Conservation (phyloP, 2,329 filamentous ascomycete genomes). For the Penicillium rolfsii region DNA sequence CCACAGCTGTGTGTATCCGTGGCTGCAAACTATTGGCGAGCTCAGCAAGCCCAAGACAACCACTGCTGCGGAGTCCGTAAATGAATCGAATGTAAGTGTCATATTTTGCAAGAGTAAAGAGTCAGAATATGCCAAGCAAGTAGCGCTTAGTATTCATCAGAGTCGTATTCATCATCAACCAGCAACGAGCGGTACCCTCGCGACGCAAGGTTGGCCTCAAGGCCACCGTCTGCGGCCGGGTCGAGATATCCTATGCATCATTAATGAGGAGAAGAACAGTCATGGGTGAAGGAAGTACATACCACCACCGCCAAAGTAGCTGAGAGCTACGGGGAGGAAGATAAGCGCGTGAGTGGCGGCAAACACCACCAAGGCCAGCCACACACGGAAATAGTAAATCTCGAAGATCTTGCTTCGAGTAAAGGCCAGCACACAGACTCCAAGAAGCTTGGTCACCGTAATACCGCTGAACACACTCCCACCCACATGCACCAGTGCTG, state of each 20-base stretch:
- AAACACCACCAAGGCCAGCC: conserved; percentile 88
- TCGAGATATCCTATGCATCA: conserved; percentile 72
- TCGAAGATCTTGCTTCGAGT: conserved; percentile 98
- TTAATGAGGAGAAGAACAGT: conserved; percentile 20
- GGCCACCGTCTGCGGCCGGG: conserved; percentile 80
- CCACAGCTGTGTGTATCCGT: neutral
- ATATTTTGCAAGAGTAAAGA: neutral
- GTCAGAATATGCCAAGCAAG: neutral
- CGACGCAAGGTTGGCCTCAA: conserved; percentile 85
- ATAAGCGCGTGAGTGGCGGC: conserved; percentile 86
- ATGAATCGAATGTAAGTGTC: neutral
- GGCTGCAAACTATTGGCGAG: conserved; percentile 4
- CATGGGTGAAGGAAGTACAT: conserved; percentile 31
- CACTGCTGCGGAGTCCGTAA: neutral
- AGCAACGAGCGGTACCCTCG: conserved; percentile 76
- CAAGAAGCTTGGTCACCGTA: conserved; percentile 91
- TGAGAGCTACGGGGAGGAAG: conserved; percentile 87
- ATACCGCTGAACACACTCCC: conserved; percentile 95
- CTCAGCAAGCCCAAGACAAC: neutral
- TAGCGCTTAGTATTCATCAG: conserved; percentile 60
- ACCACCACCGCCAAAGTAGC: conserved; percentile 79
- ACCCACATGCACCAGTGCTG: conserved; percentile 90
- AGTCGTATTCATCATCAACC: conserved; percentile 75
- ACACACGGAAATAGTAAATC: conserved; percentile 98
- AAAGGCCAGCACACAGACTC: conserved; percentile 89